Evolutionary conservation across 2,329 filamentous ascomycete genomes (phyloP).

Genomic region (Pseudopithomyces maydicus): DNA sequence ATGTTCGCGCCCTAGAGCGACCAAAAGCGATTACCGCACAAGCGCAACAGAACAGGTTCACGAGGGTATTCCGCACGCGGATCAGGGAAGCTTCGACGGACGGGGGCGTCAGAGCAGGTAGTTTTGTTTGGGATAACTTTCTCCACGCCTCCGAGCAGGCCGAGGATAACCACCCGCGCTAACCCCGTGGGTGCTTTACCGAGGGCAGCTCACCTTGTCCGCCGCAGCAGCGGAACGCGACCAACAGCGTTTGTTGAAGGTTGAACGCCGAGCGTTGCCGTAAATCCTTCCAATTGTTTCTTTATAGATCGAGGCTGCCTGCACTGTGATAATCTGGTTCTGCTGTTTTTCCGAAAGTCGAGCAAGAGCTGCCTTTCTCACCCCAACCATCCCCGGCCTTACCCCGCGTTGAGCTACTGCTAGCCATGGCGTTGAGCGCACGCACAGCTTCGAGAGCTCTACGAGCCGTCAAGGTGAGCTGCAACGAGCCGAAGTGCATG

Average conservation of each 20-base stretch:
- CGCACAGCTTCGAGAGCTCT: conserved; percentile 67
- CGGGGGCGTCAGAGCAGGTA: conserved; percentile 4
- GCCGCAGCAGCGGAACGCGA: conserved; percentile 34
- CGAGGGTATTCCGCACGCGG: conserved; percentile 12
- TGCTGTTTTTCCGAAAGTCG: conserved; percentile 17
- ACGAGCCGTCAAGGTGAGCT: conserved; percentile 66
- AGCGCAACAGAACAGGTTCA: conserved; percentile 6
- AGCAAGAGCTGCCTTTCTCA: conserved; percentile 20
- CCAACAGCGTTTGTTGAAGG: conserved; percentile 22
- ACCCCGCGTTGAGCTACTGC: conserved; percentile 30
- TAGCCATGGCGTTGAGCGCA: conserved; percentile 68
- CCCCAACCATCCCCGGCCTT: conserved; percentile 24
- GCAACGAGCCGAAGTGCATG: conserved; percentile 2
- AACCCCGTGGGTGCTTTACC: conserved; percentile 31
- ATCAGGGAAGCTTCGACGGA: conserved; percentile 5
- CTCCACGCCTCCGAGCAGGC: conserved; percentile 31
- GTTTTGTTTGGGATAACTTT: conserved; percentile 29
- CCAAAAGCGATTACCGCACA: conserved; percentile 18
- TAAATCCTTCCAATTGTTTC: conserved; percentile 19
- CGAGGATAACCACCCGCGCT: conserved; percentile 37
- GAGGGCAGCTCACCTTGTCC: conserved; percentile 34
- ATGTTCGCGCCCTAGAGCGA: conserved; percentile 13
- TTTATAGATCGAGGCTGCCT: conserved; percentile 13
- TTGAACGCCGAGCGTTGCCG: conserved; percentile 38
- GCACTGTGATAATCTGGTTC: not conserved